Evolutionary conservation across 1,284 basidiomycete species (phyloP), one percentile per base, ranked within the genome.

Genomic region (Malassezia brasiliensis): DNA sequence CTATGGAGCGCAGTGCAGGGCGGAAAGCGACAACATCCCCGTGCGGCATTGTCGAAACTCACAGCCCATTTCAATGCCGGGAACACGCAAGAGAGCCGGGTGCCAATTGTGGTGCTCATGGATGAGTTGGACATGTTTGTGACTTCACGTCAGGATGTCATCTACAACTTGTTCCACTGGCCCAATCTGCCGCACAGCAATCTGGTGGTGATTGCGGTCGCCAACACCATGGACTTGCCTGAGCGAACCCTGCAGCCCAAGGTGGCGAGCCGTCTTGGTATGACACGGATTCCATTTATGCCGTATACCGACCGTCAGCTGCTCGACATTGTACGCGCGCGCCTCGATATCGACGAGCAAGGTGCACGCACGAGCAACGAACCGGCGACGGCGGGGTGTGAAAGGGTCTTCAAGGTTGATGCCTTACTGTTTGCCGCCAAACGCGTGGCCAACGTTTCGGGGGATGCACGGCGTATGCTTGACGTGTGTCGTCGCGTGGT

Each of bases 151-250:
- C 93, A 98, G 76, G 91, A 96, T 64, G 93, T 98, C 2, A 87
- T 98, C 38, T 98, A 98, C 78, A 96, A 96, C 75, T 93, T 98
- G 77, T 98, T 98, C 81, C 96, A 96, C 75, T 98, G 94, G 93
- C 94, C 93, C 1, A 91, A 89, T 10, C 79, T 93, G 55, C 81
- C 83, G 0, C 84, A 84, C 14, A 88, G 87, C 52, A 86, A 87
- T 69, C 81, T 99, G 14, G 85, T 96, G 49, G 93, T 99, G 2
- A 82, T 99, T 51, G 94, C 94, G 0, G 90, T 99, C 1, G 94
- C 94, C 11, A 98, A 98, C 74, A 91, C 93, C 25, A 94, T 96
- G 87, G 93, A 98, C 72, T 79, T 98, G 50, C 94, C 94, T 0
- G 93, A 98, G 75, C 81, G 93, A 25, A 86, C 86, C 12, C 85